These are phyloP conservation scores for Pythium sukuiense DNA, from an alignment of 352 stramenopile genomes.

Conservation along the genomic window DNA sequence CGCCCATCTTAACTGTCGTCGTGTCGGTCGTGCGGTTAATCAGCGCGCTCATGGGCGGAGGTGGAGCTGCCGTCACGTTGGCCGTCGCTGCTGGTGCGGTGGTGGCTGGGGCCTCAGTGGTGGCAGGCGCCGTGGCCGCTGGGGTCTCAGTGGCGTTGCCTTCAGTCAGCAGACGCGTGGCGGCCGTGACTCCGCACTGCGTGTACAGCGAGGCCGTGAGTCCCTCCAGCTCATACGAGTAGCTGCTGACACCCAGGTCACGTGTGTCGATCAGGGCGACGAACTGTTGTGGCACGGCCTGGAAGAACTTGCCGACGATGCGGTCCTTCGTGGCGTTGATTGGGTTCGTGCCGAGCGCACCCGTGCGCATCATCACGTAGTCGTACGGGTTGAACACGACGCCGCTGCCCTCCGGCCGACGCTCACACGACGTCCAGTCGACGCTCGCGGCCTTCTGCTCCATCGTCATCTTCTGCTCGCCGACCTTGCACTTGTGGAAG, in stretches of 20 bases:
- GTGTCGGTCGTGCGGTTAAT: constrained; percentile 6
- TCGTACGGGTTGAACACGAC: constrained; percentile 45
- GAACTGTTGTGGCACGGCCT: constrained; percentile 17
- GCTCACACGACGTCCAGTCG: constrained; percentile 47
- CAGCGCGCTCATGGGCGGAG: constrained; percentile 5
- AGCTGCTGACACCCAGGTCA: constrained; percentile 30
- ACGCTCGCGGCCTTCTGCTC: constrained; percentile 48
- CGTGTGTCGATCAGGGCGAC: constrained; percentile 22
- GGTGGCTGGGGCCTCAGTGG: background rate
- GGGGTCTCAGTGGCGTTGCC: background rate
- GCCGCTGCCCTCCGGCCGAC: constrained; percentile 28
- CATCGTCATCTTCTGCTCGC: constrained; percentile 40
- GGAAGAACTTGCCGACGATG: constrained; percentile 14
- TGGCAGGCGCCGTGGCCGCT: background rate
- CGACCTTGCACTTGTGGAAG: constrained; percentile 72
- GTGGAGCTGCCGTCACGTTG: background rate
- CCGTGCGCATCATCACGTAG: constrained; percentile 43
- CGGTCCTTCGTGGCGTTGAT: constrained; percentile 14
- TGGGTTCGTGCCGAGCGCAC: constrained; percentile 33
- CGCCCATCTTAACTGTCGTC: background rate
- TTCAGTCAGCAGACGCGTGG: background rate
- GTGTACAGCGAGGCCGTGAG: constrained; percentile 22
- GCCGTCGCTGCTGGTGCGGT: background rate
- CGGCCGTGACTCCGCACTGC: constrained; percentile 10
- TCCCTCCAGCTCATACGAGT: constrained; percentile 34